Conservation (phyloP, 805 yeast genomes). For the Lipomyces yamanashiensis region DNA sequence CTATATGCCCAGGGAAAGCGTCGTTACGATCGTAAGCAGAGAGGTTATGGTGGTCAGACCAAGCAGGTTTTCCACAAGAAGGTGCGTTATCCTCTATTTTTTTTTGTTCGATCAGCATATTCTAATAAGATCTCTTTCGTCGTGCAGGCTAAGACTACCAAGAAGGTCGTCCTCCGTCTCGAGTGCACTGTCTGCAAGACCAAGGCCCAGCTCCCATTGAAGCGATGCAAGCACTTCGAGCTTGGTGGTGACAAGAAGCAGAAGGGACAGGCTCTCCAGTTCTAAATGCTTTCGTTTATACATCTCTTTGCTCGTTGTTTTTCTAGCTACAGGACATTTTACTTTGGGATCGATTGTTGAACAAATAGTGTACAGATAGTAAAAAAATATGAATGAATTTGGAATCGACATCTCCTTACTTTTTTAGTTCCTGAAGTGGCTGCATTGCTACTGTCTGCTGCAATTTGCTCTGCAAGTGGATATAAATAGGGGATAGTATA, state of each 20-base stretch:
- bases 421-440: too few species aligned
- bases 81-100: conserved; percentile 36
- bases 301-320: conserved; percentile 1
- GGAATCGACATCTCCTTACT: not conserved
- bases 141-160: conserved; percentile 89
- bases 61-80: conserved; percentile 99
- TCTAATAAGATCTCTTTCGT: not conserved
- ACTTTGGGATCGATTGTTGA: not conserved
- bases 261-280: conserved; percentile 99
- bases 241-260: conserved; percentile 99
- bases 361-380: not conserved
- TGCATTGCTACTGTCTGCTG: too few species aligned
- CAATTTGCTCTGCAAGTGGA: too few species aligned
- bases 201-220: conserved; percentile 95
- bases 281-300: too few species aligned
- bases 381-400: not conserved
- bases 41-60: conserved; percentile 99
- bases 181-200: conserved; percentile 99
- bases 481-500: too few species aligned
- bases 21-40: conserved; percentile 99
- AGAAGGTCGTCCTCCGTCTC: conserved; percentile 98
- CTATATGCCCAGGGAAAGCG: conserved; percentile 99
- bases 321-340: not conserved
- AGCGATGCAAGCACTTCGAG: conserved; percentile 99
- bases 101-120: not conserved